phyloP scores from a whole-genome alignment of 1,284 basidiomycete species.

The Cryptococcus sp. region DNA sequence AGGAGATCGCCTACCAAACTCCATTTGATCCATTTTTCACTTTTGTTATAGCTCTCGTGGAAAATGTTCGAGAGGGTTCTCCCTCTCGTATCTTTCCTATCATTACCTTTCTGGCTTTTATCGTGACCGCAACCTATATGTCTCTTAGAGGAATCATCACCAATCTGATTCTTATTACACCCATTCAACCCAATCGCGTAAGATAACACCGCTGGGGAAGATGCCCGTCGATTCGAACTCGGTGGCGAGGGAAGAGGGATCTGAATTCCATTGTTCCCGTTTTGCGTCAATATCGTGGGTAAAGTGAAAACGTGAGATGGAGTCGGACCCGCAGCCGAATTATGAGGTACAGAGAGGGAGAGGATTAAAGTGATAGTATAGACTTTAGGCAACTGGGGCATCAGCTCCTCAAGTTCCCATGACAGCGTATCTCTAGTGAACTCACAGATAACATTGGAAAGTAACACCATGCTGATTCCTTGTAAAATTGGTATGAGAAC shows the following conservation, averaged over 20 bases:
- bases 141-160: too few species aligned
- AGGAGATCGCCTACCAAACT: conserved; percentile 1
- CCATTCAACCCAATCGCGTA: too few species aligned
- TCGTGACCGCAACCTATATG: too few species aligned
- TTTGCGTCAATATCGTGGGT: conserved; percentile 7
- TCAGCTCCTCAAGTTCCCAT: too few species aligned
- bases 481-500: conserved; percentile 12
- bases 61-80: background rate
- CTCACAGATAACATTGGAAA: conserved; percentile 24
- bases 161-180: too few species aligned
- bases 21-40: conserved; percentile 7
- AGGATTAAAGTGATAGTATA: conserved; percentile 30
- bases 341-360: conserved; percentile 21
- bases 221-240: too few species aligned
- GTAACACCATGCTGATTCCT: conserved; percentile 16
- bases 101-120: background rate
- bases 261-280: too few species aligned
- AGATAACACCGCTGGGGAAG: too few species aligned
- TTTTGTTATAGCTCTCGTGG: background rate
- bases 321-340: background rate
- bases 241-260: background rate
- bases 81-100: background rate
- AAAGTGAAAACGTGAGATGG: conserved; percentile 16
- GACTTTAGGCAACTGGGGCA: conserved; percentile 22
- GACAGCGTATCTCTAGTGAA: background rate